A percentile compares a stretch with the other conserved stretches of the same genome.
Conservation (phyloP, 1,284 basidiomycete species). For the Ganoderma multipileum region DNA sequence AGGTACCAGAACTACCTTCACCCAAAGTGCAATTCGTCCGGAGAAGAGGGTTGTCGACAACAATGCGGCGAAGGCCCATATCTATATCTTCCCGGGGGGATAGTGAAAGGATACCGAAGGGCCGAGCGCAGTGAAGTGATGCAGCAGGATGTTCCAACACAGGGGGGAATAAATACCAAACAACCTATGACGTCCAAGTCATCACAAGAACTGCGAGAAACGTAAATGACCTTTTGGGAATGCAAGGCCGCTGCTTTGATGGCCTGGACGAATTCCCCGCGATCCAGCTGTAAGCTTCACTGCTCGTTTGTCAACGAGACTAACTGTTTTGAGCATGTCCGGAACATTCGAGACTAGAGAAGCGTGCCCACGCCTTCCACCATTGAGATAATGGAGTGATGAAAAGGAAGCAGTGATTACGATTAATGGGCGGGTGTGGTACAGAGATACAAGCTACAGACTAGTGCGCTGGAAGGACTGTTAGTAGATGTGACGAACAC, state of each 20-base stretch:
- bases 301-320: constrained; percentile 18
- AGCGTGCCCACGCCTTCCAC: constrained; percentile 14
- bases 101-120: neutral
- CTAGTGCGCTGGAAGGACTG: constrained; percentile 35
- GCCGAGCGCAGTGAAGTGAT: neutral
- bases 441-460: constrained; percentile 29
- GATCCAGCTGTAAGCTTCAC: constrained; percentile 15
- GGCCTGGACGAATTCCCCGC: constrained; percentile 3
- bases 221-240: constrained; percentile 27
- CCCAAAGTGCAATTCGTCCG: constrained; percentile 65
- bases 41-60: constrained; percentile 54
- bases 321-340: constrained; percentile 20
- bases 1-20: constrained; percentile 53
- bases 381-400: constrained; percentile 16
- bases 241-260: constrained; percentile 14
- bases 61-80: constrained; percentile 34
- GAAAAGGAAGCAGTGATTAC: constrained; percentile 23
- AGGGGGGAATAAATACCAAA: constrained; percentile 21
- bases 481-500: constrained; percentile 18
- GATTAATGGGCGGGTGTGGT: constrained; percentile 24
- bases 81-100: constrained; percentile 6
- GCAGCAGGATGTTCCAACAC: neutral
- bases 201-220: constrained; percentile 25
- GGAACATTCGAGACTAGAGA: constrained; percentile 17
- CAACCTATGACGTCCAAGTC: constrained; percentile 25